Evolutionary conservation across 345 rosid genomes (phyloP), one percentile per base, ranked within the genome.

Genomic region (Cardamine occulta): DNA sequence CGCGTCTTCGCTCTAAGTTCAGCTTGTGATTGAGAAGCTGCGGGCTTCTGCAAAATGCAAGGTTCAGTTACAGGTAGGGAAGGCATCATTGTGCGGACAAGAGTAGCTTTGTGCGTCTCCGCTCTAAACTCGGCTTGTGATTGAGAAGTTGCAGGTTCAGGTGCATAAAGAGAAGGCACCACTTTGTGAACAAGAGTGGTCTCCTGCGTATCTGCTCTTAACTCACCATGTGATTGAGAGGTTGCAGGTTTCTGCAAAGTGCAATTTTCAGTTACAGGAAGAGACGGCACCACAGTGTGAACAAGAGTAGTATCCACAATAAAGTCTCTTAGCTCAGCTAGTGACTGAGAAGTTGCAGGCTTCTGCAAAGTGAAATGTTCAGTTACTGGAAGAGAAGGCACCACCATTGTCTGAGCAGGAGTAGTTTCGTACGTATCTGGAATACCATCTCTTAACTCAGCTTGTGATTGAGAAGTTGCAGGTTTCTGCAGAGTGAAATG

Each of bases 131-230:
- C 47, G 19, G 76, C 79, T 77, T 79, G 86, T 32, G 52, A 40
- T 18, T 77, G 77, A 69, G 70, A 64, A 42, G 31, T 19, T 53
- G 70, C 85, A 17, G 84, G 82, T 10, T 66, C 53, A 52, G 63
- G 69, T 18, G 10, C 23, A 59, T 79, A 77, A 40, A 74, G 76
- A 24, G 90, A 74, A 69, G 93, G 86, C 34, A 26, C 26, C 72
- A 7, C 3, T 1, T 19, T 7, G 19, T 65, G 37, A 57, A 59
- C 17, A 18, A 71, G 81, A 67, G 66, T 21, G 40, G 7, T 19
- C 60, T 56, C 32, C 19, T 0, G 21, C 28, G 42, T 64, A 54
- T 82, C 85, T 31, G 59, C 44, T 63, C 60, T 17, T 1, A 80
- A 75, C 73, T 37, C 57, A 19, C 72, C 80, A 64, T 79, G 83